Conservation (phyloP, 2,329 filamentous ascomycete species). For the Biscogniauxia marginata region DNA sequence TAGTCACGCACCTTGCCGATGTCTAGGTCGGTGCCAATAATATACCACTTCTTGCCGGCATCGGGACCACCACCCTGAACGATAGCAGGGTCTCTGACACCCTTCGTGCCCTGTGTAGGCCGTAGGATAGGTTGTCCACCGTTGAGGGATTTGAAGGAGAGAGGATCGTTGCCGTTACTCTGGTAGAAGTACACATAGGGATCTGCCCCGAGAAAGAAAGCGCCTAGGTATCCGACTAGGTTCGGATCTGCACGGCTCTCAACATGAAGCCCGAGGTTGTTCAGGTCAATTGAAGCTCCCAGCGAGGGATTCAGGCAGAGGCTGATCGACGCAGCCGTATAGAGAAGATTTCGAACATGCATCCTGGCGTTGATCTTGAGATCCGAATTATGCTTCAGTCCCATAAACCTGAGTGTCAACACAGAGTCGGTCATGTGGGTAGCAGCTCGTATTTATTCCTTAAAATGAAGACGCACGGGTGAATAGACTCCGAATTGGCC, state of each 20-base stretch:
- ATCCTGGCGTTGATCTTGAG: neutral
- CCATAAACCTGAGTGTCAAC: neutral
- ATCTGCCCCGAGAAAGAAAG: conserved; percentile 54
- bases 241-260: conserved; percentile 35
- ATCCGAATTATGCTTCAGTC: neutral
- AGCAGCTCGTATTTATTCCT: neutral
- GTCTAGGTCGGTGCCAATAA: conserved; percentile 53
- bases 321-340: conserved; percentile 7
- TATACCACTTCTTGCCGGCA: conserved; percentile 52
- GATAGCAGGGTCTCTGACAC: conserved; percentile 52
- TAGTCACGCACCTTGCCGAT: conserved; percentile 40
- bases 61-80: conserved; percentile 46
- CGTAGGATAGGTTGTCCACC: conserved; percentile 45
- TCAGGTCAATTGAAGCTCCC: conserved; percentile 23
- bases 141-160: conserved; percentile 49
- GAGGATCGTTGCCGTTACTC: conserved; percentile 50
- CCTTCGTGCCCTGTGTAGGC: conserved; percentile 50
- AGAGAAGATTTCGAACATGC: conserved; percentile 5
- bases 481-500: neutral
- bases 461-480: neutral
- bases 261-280: conserved; percentile 19
- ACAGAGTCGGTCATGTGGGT: neutral
- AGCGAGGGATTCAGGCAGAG: conserved; percentile 7
- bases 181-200: conserved; percentile 55
- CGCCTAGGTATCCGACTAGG: conserved; percentile 51